These are phyloP conservation scores for Sisymbrium altissimum DNA, from an alignment of 345 rosid genomes.

Conservation along the genomic window DNA sequence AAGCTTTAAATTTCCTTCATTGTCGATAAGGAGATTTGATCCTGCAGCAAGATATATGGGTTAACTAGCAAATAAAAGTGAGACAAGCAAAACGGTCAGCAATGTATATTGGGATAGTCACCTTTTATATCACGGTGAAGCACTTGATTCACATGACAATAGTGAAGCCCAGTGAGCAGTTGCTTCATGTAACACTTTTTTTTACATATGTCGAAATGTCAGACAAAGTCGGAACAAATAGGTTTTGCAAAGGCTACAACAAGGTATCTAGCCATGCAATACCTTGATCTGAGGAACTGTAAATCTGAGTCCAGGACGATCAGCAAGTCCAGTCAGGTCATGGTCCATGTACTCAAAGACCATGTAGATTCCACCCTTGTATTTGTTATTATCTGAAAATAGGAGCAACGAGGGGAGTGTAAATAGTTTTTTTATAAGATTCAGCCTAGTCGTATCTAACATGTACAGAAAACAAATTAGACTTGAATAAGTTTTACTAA, in stretches of 20 bases:
- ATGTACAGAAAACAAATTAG: background rate
- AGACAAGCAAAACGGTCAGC: background rate
- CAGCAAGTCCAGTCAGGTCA: conserved; percentile 91
- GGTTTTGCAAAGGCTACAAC: conserved; percentile 23
- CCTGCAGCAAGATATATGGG: conserved; percentile 42
- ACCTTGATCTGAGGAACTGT: conserved; percentile 95
- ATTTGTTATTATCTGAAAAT: conserved; percentile 78
- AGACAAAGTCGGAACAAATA: conserved; percentile 19
- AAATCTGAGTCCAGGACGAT: conserved; percentile 95
- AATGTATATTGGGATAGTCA: conserved; percentile 1
- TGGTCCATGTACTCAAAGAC: conserved; percentile 99
- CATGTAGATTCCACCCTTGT: conserved; percentile 97
- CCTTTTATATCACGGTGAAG: conserved; percentile 99
- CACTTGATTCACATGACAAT: conserved; percentile 93
- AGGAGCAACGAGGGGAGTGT: background rate
- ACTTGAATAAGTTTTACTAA: conserved; percentile 8
- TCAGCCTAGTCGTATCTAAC: background rate
- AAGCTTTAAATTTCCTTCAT: conserved; percentile 92
- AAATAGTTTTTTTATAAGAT: background rate
- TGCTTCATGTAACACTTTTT: conserved; percentile 94
- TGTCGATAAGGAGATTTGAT: conserved; percentile 94
- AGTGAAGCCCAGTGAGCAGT: conserved; percentile 92
- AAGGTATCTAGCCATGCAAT: conserved; percentile 26
- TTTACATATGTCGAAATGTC: conserved; percentile 24
- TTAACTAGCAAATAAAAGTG: background rate